Base-by-base conservation (phyloP, 2,329 filamentous ascomycete genomes). In the Arthrobotrys musiformis region DNA sequence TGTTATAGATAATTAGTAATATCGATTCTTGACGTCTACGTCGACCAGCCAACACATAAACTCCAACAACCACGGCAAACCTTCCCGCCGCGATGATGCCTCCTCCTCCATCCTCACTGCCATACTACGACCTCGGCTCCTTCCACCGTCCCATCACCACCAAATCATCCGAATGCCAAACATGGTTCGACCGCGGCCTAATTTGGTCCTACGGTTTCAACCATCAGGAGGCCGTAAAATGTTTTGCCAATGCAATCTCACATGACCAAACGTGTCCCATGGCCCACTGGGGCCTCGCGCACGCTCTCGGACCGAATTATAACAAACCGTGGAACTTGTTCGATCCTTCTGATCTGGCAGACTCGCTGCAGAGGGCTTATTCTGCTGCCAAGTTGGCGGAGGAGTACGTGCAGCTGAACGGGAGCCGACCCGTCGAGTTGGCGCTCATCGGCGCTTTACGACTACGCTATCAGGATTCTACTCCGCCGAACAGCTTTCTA, bases 121-220 rank as follows among this genome's bases (percentile, higher is more conserved):
- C 70, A 7, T 83, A 84, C 75, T 87, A 86, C 82, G 82, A 92
- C 79, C 87, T 93, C 0, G 91, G 91, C 69, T 81, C 84, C 0
- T 89, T 88, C 81, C 83, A 84, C 33, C 87, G 88, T n/a, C 80
- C 83, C 1, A 84, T 92, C 52, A 89, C 83, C 37, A 89, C 89
- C 0, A 82, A 79, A 15, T 88, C 82, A 79, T 48, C 81, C 2
- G 84, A 86, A 52, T 86, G 89, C 0, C 88, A 91, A 81, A 84
- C 80, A 5, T 93, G 91, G 91, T 93, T 92, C 81, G 86, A 91
- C 81, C 88, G 90, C 2, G 91, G 90, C 1, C 84, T 93, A n/a
- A 85, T 90, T 22, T 93, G 91, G 91, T 87, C 86, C 48, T 93
- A 91, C 82, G 90, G 85, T 22, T 94, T 94, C 85, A 93, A 93